Evolutionary conservation across 768 basidiomycete genomes (phyloP).

Genomic region (Pisolithus sp.): DNA sequence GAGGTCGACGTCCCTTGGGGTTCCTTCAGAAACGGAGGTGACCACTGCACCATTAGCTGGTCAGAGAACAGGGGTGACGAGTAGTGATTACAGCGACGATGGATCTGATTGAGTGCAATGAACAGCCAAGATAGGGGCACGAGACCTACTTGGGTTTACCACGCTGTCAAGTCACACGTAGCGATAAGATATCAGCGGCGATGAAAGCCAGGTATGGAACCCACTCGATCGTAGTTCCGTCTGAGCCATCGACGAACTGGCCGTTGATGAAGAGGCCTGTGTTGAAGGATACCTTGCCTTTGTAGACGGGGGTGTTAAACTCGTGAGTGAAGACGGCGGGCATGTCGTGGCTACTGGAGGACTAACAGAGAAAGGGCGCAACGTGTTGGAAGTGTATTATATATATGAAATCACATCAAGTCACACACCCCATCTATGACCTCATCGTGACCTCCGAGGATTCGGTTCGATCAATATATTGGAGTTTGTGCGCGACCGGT

Average conservation of each 20-base stretch:
- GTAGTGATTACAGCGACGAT: too few relatives aligned
- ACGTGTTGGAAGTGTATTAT: too few relatives aligned
- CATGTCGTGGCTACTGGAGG: constrained; percentile 24
- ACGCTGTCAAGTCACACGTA: constrained; percentile 32
- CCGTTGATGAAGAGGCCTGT: constrained; percentile 73
- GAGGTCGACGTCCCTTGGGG: constrained; percentile 63
- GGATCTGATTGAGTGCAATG: neutral
- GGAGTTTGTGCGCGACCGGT: too few relatives aligned
- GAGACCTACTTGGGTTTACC: constrained; percentile 45
- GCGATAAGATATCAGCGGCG: neutral
- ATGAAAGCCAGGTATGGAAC: constrained; percentile 15
- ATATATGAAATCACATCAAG: too few relatives aligned
- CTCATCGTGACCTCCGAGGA: too few relatives aligned
- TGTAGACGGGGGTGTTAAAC: constrained; percentile 51
- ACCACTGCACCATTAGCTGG: constrained; percentile 60
- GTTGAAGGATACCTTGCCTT: constrained; percentile 48
- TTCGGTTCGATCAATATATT: too few relatives aligned
- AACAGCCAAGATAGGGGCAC: neutral
- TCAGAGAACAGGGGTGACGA: neutral
- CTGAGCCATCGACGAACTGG: constrained; percentile 53
- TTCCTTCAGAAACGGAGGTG: constrained; percentile 52
- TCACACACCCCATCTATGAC: too few relatives aligned
- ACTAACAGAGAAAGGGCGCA: too few relatives aligned
- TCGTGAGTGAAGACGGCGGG: constrained; percentile 39
- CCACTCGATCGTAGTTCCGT: constrained; percentile 63